phyloP scores from a whole-genome alignment of 2,329 filamentous ascomycete species.

The Verticillium zaregamsianum region DNA sequence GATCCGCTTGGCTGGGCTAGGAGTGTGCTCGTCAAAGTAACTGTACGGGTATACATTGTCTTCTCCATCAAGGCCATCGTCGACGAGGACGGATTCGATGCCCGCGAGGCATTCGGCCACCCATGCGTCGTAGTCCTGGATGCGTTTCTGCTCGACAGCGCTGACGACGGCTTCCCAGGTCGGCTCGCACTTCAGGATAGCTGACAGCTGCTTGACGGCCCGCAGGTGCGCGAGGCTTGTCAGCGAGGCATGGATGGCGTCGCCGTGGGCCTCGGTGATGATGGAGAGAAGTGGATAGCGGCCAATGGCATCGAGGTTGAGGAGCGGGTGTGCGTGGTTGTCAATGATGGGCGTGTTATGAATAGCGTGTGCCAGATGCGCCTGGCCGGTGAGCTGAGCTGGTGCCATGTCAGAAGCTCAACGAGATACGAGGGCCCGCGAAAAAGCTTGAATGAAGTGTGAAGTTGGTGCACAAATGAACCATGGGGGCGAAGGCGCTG shows the following conservation, averaged over 20 bases:
- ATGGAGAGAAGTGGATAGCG: constrained; percentile 54
- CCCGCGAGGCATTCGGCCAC: constrained; percentile 62
- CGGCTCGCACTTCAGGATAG: constrained; percentile 59
- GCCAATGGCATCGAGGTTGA: constrained; percentile 44
- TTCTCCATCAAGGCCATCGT: constrained; percentile 63
- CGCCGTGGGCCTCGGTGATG: constrained; percentile 67
- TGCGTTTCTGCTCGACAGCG: constrained; percentile 35
- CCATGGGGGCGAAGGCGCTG: neutral
- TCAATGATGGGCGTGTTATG: constrained; percentile 62
- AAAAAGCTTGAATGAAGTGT: too few relatives aligned
- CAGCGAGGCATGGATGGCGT: constrained; percentile 58
- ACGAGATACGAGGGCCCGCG: too few relatives aligned
- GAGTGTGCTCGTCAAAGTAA: constrained; percentile 64
- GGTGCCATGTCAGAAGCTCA: neutral
- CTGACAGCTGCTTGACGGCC: constrained; percentile 63
- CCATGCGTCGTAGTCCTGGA: constrained; percentile 50
- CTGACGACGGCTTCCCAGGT: constrained; percentile 54
- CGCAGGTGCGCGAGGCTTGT: constrained; percentile 66
- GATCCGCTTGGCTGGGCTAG: constrained; percentile 64
- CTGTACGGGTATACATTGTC: constrained; percentile 53
- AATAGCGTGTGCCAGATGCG: constrained; percentile 34
- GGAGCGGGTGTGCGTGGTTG: constrained; percentile 67
- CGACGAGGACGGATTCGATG: constrained; percentile 71
- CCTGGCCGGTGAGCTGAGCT: constrained; percentile 14
- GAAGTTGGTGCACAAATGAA: neutral